Base-by-base conservation (phyloP, 164 flowering plant genomes). In the Liriodendron chinense region DNA sequence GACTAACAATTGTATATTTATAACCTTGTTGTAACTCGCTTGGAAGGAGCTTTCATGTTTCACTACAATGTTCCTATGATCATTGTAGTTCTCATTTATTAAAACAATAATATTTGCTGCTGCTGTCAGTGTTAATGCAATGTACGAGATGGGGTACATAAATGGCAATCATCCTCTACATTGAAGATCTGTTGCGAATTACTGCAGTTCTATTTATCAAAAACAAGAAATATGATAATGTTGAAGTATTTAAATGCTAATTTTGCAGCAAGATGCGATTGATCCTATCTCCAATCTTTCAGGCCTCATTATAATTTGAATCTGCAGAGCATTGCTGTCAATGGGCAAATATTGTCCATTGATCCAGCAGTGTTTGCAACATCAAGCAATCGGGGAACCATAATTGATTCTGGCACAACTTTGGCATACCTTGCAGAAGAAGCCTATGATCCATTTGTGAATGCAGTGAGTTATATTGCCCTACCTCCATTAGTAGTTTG, bases 241-340 rank as follows among this genome's bases (percentile, higher is more conserved):
- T 10, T 53, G 59, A 10, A 53, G 3, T 53, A 53, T 16, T 53
- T 1, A 53, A 10, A 25, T 76, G 63, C 25, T 61, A 14, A 25
- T 47, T 75, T 53, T 24, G 56, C 71, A 25, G 53, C 8, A 67
- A 57, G 9, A 10, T 63, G 26, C 80, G 69, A 76, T 71, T 72
- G 57, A 62, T 68, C 62, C 65, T 71, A 14, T 75, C 18, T 69
- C n/a, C n/a, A 49, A 69, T 65, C 21, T 73, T 87, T 75, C 94
- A 96, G 99, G 94, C 93, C 98, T 76, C 99, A 96, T 80, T 96
- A 94, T 81, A 94, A 96, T 79, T 77, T 96, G 80, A 82, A 96
- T 85, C 85, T 96, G 75, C 90, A 82, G 83, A 94, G 97, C 83
- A 93, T 96, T 79, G 80, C 97, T 71, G 89, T 96, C 47, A 86